Evolutionary conservation across 148 eudicot species (phyloP), one percentile per base, ranked within the genome.

Genomic region (Spergularia bocconei): DNA sequence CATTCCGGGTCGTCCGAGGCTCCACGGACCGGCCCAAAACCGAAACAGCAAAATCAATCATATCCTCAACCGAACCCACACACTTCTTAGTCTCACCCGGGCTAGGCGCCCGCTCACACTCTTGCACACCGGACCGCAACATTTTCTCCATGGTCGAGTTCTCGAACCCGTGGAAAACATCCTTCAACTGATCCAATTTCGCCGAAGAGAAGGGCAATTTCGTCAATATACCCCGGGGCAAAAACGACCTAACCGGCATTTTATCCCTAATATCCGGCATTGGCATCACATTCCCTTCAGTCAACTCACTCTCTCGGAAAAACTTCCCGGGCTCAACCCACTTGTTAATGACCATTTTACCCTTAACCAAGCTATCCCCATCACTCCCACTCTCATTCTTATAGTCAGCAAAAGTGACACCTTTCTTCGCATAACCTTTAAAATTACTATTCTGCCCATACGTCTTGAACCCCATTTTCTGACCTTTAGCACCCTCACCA

Each of bases 211-310:
- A 93, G 54, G 98, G 97, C 47, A 93, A 69, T 83, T 88, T 93
- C 0, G 92, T 57, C 76, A 78, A 65, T 33, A 93, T 83, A 13
- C 78, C 48, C 47, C 94, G 85, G 68, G 98, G 98, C 72, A 93
- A 74, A 79, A 93, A 93, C 71, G 98, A 89, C 87, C 98, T 87
- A 69, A 71, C 73, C 0, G 98, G 98, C 98, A 93, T 91, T 76
- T 89, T 93, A 63, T 93, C 98, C 13, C 66, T 79, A 19, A 93
- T 88, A 63, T 93, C 98, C 20, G 98, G 98, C 97, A 93, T 91
- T 7, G 91, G 90, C 94, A 93, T 93, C 3, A 89, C 78, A 16
- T 77, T 82, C 4, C 98, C 98, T 16, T 68, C 75, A 55, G 80
- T 88, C 62, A 93, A 50, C 85, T 85, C 83, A 9, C 47, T 61